These are phyloP conservation scores for Curvularia sp. DNA, from an alignment of 2,329 filamentous ascomycete species.

Conservation along the genomic window DNA sequence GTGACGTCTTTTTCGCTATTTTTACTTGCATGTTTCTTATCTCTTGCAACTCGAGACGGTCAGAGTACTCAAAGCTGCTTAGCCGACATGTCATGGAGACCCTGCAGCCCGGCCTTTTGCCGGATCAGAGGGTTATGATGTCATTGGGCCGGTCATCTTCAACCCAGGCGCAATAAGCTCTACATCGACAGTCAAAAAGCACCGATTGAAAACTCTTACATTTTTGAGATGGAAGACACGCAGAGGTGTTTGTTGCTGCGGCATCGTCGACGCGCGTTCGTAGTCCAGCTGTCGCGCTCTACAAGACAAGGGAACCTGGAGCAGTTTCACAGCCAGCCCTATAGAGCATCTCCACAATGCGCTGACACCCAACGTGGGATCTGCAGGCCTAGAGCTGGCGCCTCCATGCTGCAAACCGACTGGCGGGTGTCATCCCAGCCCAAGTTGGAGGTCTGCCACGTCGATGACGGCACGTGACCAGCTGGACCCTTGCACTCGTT, in stretches of 20 bases:
- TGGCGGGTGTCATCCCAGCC: conserved; percentile 2
- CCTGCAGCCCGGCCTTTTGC: conserved; percentile 5
- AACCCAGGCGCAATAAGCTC: neutral
- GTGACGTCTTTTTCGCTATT: neutral
- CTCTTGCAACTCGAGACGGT: neutral
- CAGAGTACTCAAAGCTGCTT: conserved; percentile 1
- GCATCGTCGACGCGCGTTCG: neutral
- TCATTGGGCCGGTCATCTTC: neutral
- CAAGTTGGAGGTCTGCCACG: conserved; percentile 10
- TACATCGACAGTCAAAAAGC: neutral
- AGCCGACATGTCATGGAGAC: neutral
- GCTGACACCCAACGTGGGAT: neutral
- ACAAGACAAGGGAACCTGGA: neutral
- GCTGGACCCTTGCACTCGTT: conserved; percentile 18
- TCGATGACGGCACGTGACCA: conserved; percentile 21
- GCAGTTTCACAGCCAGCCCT: neutral
- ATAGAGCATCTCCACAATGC: neutral
- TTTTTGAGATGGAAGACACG: neutral
- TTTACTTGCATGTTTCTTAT: neutral
- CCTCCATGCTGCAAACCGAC: neutral
- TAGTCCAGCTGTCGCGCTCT: neutral
- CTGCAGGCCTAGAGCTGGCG: neutral
- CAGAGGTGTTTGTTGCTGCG: neutral
- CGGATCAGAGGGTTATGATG: neutral
- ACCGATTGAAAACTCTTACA: too few relatives aligned